phyloP scores from a whole-genome alignment of 2,329 filamentous ascomycete species.

The Scopulariopsis brevicaulis region DNA sequence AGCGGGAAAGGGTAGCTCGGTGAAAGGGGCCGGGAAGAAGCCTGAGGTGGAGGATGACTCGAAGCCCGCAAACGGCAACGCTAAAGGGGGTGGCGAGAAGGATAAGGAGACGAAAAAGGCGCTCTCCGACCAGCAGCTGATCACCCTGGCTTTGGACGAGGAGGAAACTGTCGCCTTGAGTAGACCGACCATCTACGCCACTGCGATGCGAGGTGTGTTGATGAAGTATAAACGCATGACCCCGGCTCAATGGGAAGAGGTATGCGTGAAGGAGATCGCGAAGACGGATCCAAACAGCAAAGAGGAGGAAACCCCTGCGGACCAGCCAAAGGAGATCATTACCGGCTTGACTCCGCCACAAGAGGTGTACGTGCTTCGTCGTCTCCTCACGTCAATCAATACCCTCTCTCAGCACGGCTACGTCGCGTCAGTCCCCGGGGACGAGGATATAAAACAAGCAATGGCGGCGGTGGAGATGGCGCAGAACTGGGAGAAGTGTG shows the following conservation, averaged over 20 bases:
- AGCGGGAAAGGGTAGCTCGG: constrained; percentile 6
- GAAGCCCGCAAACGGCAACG: constrained; percentile 20
- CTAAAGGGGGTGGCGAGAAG: constrained; percentile 19
- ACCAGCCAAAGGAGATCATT: constrained; percentile 36
- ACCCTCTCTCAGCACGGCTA: constrained; percentile 63
- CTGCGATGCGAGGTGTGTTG: constrained; percentile 74
- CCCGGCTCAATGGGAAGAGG: constrained; percentile 48
- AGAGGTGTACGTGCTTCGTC: constrained; percentile 54
- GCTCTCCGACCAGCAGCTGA: constrained; percentile 54
- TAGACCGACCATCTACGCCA: constrained; percentile 62
- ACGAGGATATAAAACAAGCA: constrained; percentile 55
- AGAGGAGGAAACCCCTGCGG: constrained; percentile 3
- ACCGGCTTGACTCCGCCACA: constrained; percentile 59
- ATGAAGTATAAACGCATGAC: constrained; percentile 66
- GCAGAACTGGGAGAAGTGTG: constrained; percentile 76
- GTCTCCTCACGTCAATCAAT: constrained; percentile 52
- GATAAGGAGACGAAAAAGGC: constrained; percentile 37
- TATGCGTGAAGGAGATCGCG: constrained; percentile 28
- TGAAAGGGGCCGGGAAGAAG: neutral
- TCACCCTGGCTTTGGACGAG: constrained; percentile 59
- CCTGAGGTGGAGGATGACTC: neutral
- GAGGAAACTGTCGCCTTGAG: constrained; percentile 66
- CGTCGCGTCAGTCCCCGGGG: constrained; percentile 54
- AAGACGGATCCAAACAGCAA: neutral
- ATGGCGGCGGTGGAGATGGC: constrained; percentile 53